Evolutionary conservation across 139 green algal species (phyloP).

Genomic region (Pleodorina starrii): DNA sequence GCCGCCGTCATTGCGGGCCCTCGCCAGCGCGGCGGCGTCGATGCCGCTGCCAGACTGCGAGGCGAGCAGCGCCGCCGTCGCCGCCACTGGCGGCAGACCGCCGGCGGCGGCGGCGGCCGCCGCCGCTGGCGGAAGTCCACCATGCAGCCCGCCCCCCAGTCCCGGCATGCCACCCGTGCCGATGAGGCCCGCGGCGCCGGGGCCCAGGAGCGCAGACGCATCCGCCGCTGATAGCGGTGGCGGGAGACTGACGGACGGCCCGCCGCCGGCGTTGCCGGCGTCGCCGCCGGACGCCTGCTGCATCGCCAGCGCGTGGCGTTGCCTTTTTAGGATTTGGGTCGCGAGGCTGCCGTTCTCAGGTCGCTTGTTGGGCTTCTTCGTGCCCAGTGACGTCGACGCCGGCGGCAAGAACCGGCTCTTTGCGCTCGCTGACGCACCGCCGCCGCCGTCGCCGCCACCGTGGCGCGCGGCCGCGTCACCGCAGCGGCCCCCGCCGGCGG

Average conservation of each 20-base stretch:
- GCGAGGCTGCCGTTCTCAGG: slow-evolving; percentile 31
- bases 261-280: background rate
- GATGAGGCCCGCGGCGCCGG: background rate
- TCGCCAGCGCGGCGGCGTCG: background rate
- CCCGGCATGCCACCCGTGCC: background rate
- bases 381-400: background rate
- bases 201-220: background rate
- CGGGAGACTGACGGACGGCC: background rate
- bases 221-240: background rate
- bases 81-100: background rate
- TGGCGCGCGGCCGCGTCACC: background rate
- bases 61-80: background rate
- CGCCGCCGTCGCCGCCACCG: background rate
- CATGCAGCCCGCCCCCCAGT: background rate
- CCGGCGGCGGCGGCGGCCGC: background rate
- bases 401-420: background rate
- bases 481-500: background rate
- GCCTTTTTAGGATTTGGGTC: slow-evolving; percentile 28
- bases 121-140: background rate
- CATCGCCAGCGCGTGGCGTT: background rate
- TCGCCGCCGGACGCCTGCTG: background rate
- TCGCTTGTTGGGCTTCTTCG: slow-evolving; percentile 27
- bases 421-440: background rate
- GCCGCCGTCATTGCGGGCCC: background rate
- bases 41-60: background rate